These are phyloP conservation scores for Aspergillus egyptiacus DNA, from an alignment of 495 filamentous ascomycete genomes.

Conservation along the genomic window DNA sequence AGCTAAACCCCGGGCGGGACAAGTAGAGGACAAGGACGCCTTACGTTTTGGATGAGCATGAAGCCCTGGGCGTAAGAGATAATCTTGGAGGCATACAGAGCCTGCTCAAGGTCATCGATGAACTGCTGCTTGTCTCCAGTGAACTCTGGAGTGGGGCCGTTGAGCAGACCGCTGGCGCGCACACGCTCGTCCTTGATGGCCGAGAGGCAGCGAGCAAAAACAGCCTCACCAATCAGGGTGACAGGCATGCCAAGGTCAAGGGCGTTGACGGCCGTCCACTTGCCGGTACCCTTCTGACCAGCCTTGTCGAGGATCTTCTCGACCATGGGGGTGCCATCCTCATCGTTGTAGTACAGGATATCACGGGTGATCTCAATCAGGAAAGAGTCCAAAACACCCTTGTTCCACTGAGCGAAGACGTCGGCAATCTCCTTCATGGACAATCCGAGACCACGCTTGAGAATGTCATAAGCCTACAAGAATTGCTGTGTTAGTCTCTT, in stretches of 20 bases:
- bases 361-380: conserved; percentile 98
- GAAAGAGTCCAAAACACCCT: conserved; percentile 97
- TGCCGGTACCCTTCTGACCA: conserved; percentile 98
- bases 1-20: background rate
- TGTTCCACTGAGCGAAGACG: conserved; percentile 95
- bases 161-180: conserved; percentile 71
- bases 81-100: conserved; percentile 98
- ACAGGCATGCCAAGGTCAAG: conserved; percentile 98
- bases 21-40: conserved; percentile 21
- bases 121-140: conserved; percentile 85
- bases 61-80: conserved; percentile 99
- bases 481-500: too few relatives aligned
- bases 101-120: conserved; percentile 95
- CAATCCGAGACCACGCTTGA: conserved; percentile 92
- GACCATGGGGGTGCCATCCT: conserved; percentile 81
- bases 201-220: conserved; percentile 89
- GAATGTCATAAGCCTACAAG: conserved; percentile 89
- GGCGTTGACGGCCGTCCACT: conserved; percentile 99
- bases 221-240: conserved; percentile 94
- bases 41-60: conserved; percentile 98
- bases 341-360: conserved; percentile 94
- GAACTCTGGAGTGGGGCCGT: conserved; percentile 72
- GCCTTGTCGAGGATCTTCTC: conserved; percentile 99
- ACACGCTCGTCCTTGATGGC: conserved; percentile 90
- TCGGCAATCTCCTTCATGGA: conserved; percentile 88